Evolutionary conservation across 2,329 filamentous ascomycete species (phyloP), one percentile per base, ranked within the genome.

Genomic region (Aspergillus neoniger): DNA sequence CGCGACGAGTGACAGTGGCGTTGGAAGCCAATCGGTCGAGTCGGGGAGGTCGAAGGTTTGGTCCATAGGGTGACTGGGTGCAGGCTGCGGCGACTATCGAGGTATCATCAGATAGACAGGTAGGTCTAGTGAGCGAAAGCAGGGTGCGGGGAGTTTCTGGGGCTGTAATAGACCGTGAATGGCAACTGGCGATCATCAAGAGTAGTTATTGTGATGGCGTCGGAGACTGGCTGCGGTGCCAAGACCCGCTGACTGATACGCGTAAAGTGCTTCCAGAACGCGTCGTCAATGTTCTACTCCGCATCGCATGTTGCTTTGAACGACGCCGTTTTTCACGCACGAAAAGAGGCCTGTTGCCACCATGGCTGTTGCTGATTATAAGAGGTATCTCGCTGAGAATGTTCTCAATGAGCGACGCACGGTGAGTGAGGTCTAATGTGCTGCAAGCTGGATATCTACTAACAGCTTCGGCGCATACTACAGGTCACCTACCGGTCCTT

Each of bases 401-500:
- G 84, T 96, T 59, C 82, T 96, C 64, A 88, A 87, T 60, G 91
- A 96, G 71, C 86, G 88, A 66, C 86, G 86, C 65, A 84, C 89
- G 64, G 91, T 94, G 77, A 71, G 85, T 74, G 3, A 28, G 1
- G 9, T n/a, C 19, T 15, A 7, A 21, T 9, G 10, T 25, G 52
- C 8, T 41, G 49, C 32, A 41, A 10, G 10, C 17, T n/a, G 12
- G n/a, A 30, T 15, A 19, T 17, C 28, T 3, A 8, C 14, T 15
- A 28, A 25, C 32, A 25, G 49, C 61, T 57, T 12, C 70, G 9
- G 25, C 43, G 28, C 39, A 32, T 55, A 9, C 21, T 36, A 28
- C 41, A 96, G 92, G 84, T 96, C 70, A 96, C 91, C 54, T 98
- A 97, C 80, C 89, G 92, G 54, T 82, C 89, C 52, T 79, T 99